Evolutionary conservation across 1,284 basidiomycete species (phyloP), one percentile per base, ranked within the genome.

Genomic region (Rhodofomes roseus): DNA sequence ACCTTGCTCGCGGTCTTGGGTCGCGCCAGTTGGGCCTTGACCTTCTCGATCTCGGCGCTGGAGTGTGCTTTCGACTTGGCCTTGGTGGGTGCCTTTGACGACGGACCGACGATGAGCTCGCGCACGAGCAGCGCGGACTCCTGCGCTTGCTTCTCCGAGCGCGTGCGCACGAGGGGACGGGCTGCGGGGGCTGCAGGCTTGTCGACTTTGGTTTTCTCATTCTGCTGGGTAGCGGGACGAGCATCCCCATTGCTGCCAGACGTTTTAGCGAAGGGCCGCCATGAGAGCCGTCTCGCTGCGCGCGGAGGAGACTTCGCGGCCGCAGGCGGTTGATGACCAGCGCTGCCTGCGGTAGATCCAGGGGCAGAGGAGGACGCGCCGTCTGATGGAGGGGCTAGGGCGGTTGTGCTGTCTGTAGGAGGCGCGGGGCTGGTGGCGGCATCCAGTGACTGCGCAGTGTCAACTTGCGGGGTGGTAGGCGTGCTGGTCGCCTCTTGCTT

Each of bases 1-100:
- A 92, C 77, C 67, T 80, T 85, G 69, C 85, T 84, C 27, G 89
- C 90, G 18, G 80, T 76, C 70, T 86, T 86, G 25, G 86, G 83
- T 50, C 85, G 70, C 63, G 84, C 75, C 22, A 92, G 81, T 73
- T 86, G 82, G 14, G 84, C 78, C 74, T 91, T 93, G 70, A 88
- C 80, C 70, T 86, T 89, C 68, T 76, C 82, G 59, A 90, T 68
- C 67, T 85, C 80, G 14, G 81, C 76, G 62, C 76, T 79, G 23
- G 83, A 77, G 61, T 27, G 71, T 62, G 63, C 57, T 11, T 66
- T 65, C 48, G 65, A 29, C 60, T 75, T 76, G 16, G 75, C 72
- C 55, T 79, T 72, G 72, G 74, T 64, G 4, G 73, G 68, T 29
- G 71, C 64, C 29, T 70, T 69, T 16, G 74, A 65, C 29, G 75